Evolutionary conservation across 2,329 filamentous ascomycete species (phyloP).

Genomic region (Monosporascus sp.): DNA sequence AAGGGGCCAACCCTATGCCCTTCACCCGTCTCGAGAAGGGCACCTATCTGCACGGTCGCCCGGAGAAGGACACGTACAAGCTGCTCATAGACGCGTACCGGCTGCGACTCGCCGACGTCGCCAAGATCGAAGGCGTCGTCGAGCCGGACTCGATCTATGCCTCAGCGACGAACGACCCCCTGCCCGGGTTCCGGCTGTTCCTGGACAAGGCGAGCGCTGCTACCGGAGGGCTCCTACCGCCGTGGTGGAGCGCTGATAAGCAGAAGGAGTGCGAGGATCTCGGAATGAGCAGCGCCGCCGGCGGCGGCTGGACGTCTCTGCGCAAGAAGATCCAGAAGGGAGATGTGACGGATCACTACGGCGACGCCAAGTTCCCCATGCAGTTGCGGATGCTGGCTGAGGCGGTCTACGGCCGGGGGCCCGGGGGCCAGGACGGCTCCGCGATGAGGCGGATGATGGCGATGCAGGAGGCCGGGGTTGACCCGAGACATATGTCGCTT

Average conservation of each 20-base stretch:
- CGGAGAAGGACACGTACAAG: conserved; percentile 37
- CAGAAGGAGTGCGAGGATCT: conserved; percentile 30
- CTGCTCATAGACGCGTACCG: conserved; percentile 44
- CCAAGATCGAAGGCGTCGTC: conserved; percentile 19
- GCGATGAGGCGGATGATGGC: conserved; percentile 15
- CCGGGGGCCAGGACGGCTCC: conserved; percentile 22
- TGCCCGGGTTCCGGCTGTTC: conserved; percentile 32
- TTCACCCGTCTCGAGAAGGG: conserved; percentile 34
- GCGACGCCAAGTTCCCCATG: conserved; percentile 39
- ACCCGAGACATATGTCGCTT: no score
- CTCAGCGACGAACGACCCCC: conserved; percentile 10
- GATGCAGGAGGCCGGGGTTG: neutral
- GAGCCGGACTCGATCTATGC: conserved; percentile 26
- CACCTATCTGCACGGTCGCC: conserved; percentile 38
- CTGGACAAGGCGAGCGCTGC: conserved; percentile 21
- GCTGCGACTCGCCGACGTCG: conserved; percentile 36
- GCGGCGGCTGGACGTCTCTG: conserved; percentile 24
- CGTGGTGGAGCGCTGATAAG: conserved; percentile 39
- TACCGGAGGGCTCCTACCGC: conserved; percentile 30
- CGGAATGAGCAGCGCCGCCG: conserved; percentile 19
- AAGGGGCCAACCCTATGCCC: conserved; percentile 25
- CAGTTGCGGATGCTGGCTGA: conserved; percentile 45
- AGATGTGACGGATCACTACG: conserved; percentile 37
- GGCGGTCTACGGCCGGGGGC: conserved; percentile 26
- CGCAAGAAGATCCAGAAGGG: conserved; percentile 23